phyloP scores from a whole-genome alignment of 345 rosid genomes.

The Hibiscus trionum region DNA sequence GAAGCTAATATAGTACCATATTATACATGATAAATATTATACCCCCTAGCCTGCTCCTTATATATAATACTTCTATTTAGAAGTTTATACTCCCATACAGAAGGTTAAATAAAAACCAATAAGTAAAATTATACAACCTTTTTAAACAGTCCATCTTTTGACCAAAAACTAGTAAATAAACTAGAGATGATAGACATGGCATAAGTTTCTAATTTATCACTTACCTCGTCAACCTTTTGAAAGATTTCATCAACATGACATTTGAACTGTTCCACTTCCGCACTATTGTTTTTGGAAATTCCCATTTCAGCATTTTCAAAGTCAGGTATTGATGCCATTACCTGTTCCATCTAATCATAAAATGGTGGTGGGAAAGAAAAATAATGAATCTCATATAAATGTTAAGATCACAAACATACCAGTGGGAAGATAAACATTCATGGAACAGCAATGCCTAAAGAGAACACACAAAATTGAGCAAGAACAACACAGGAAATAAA shows the following conservation, averaged over 20 bases:
- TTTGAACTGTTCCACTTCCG: slow-evolving; percentile 33
- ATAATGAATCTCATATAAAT: neutral
- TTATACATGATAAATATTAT: neutral
- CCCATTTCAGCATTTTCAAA: slow-evolving; percentile 14
- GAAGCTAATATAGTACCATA: neutral
- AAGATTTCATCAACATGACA: slow-evolving; percentile 46
- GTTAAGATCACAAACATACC: neutral
- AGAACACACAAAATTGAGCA: neutral
- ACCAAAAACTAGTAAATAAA: neutral
- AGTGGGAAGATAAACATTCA: neutral
- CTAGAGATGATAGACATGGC: neutral
- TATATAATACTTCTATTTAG: neutral
- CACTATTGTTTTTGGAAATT: slow-evolving; percentile 12
- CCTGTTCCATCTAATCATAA: slow-evolving; percentile 22
- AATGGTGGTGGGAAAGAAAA: neutral
- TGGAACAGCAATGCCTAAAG: neutral
- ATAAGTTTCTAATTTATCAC: neutral
- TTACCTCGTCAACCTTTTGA: slow-evolving; percentile 58
- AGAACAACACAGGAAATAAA: neutral
- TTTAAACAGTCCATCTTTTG: neutral
- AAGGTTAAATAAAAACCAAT: neutral
- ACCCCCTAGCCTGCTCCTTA: neutral
- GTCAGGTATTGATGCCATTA: slow-evolving; percentile 24
- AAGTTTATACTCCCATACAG: neutral
- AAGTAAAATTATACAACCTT: neutral